These are phyloP conservation scores for Passiflora organensis DNA, from an alignment of 345 rosid species.

Conservation along the genomic window DNA sequence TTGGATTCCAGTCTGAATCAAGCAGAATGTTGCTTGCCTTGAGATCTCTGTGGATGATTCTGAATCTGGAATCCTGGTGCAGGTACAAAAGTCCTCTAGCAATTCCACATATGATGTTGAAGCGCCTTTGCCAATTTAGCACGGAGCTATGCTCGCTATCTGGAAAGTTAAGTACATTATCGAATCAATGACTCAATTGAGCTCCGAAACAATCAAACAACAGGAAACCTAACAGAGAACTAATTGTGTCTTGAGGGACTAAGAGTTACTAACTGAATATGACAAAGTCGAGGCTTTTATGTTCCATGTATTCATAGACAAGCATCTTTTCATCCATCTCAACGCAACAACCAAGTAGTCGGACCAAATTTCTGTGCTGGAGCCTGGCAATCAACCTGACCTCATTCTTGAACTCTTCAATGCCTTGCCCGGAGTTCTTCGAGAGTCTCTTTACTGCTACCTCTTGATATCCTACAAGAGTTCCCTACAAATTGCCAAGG, in stretches of 20 bases:
- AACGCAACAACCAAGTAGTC: constrained; percentile 61
- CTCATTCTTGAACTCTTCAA: constrained; percentile 79
- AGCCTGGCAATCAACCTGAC: constrained; percentile 71
- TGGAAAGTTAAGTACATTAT: too few species aligned
- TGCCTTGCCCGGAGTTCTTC: constrained; percentile 59
- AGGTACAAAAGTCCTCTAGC: constrained; percentile 77
- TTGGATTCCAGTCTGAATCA: constrained; percentile 58
- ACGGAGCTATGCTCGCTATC: constrained; percentile 37
- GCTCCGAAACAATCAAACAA: too few species aligned
- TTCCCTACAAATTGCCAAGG: constrained; percentile 43
- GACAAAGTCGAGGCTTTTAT: constrained; percentile 62
- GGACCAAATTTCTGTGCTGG: constrained; percentile 76
- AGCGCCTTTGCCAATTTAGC: constrained; percentile 59
- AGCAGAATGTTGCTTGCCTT: constrained; percentile 78
- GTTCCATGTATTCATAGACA: constrained; percentile 80
- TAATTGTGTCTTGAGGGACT: too few species aligned
- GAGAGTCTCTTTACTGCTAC: constrained; percentile 84
- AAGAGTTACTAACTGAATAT: constrained; percentile 49
- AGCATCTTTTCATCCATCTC: constrained; percentile 70
- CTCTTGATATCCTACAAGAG: constrained; percentile 50
- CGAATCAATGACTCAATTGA: too few species aligned
- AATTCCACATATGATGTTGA: constrained; percentile 56
- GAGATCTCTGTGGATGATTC: constrained; percentile 75
- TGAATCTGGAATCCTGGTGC: constrained; percentile 75
- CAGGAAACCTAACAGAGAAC: too few species aligned